phyloP scores from a whole-genome alignment of 2,329 filamentous ascomycete species.

The Sclerotinia trifoliorum region DNA sequence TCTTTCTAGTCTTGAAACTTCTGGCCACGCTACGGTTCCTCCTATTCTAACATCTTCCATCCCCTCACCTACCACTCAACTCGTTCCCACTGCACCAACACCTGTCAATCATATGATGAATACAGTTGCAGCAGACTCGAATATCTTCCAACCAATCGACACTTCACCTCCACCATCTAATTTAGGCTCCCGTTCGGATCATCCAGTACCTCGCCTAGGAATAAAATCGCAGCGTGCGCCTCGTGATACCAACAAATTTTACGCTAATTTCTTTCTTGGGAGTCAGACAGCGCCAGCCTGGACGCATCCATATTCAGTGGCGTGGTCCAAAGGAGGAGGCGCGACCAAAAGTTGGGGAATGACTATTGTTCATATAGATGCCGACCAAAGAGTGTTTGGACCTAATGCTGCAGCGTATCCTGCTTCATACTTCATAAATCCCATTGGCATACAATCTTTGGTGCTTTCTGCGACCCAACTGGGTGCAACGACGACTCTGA shows the following conservation, averaged over 20 bases:
- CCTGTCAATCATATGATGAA: conserved; percentile 20
- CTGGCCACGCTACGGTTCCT: not conserved
- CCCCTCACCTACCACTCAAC: conserved; percentile 19
- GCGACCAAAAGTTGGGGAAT: conserved; percentile 72
- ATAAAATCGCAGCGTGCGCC: conserved; percentile 46
- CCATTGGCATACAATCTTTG: conserved; percentile 77
- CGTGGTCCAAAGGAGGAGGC: conserved; percentile 65
- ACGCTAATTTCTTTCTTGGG: conserved; percentile 76
- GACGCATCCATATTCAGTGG: conserved; percentile 71
- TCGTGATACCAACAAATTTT: conserved; percentile 77
- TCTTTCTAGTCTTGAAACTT: conserved; percentile 13
- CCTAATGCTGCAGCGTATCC: conserved; percentile 55
- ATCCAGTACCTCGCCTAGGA: conserved; percentile 57
- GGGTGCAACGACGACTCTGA: conserved; percentile 55
- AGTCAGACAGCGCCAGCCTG: conserved; percentile 68
- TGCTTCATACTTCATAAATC: conserved; percentile 73
- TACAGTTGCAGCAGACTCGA: conserved; percentile 24
- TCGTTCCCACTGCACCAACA: conserved; percentile 14
- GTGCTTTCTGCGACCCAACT: conserved; percentile 78
- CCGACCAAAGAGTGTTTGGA: conserved; percentile 66
- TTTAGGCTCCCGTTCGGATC: conserved; percentile 52
- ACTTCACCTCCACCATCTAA: conserved; percentile 50
- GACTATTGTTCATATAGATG: conserved; percentile 70
- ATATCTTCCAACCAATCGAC: conserved; percentile 60
- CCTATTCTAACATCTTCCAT: conserved; percentile 10